These are phyloP conservation scores for Microbotryum scabiosae DNA, from an alignment of 1,284 basidiomycete species.

Conservation along the genomic window DNA sequence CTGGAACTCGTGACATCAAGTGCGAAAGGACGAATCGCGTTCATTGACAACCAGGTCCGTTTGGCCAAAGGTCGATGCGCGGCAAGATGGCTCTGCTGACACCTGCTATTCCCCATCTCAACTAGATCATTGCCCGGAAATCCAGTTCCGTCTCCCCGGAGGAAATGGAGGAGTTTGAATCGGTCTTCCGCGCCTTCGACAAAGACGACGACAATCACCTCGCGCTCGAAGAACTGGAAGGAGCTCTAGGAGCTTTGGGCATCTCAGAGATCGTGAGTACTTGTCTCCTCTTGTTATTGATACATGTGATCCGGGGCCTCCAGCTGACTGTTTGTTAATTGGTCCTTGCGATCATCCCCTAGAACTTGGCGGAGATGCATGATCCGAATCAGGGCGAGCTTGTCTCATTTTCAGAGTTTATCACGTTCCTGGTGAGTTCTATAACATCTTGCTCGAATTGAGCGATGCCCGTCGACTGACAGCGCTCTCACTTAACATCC, in stretches of 20 bases:
- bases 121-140: constrained; percentile 77
- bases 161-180: constrained; percentile 93
- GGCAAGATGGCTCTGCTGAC: constrained; percentile 26
- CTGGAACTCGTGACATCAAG: constrained; percentile 71
- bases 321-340: not conserved
- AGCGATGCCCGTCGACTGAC: not conserved
- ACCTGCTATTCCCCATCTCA: constrained; percentile 30
- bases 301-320: not conserved
- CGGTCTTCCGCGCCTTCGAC: constrained; percentile 96
- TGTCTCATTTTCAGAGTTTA: constrained; percentile 88
- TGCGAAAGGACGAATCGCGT: constrained; percentile 79
- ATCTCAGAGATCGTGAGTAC: constrained; percentile 45
- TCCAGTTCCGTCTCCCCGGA: constrained; percentile 89
- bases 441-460: not conserved
- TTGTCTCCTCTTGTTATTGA: not conserved
- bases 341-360: constrained; percentile 49
- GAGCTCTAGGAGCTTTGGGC: constrained; percentile 85
- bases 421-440: constrained; percentile 69
- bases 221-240: constrained; percentile 74
- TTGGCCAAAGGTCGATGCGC: not conserved
- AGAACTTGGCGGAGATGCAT: constrained; percentile 62
- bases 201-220: constrained; percentile 84
- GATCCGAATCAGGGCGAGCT: constrained; percentile 71
- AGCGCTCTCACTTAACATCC: not conserved
- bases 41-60: constrained; percentile 86